Percentiles rank a stretch among this genome's conserved stretches.
phyloP scores from a whole-genome alignment of 345 rosid species.

The Trapa bicornis region DNA sequence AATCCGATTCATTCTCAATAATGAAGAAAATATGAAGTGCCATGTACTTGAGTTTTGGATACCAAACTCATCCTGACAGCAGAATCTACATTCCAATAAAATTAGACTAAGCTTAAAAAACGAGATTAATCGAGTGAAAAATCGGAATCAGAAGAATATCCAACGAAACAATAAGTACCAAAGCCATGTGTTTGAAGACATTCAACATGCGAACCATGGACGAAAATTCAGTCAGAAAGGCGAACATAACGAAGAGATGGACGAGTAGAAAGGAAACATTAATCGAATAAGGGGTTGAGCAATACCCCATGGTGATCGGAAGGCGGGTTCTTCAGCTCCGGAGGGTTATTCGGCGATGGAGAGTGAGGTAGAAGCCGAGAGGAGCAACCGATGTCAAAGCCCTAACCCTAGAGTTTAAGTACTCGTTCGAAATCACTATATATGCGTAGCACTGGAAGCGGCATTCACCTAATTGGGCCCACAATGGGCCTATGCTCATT shows the following conservation, averaged over 20 bases:
- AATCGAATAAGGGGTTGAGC: background rate
- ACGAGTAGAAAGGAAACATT: background rate
- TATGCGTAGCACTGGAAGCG: background rate
- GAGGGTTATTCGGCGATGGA: background rate
- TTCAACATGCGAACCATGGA: background rate
- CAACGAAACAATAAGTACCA: background rate
- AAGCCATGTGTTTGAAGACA: background rate
- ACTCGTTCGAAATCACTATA: background rate
- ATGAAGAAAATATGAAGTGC: background rate
- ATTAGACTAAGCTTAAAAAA: background rate
- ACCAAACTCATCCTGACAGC: background rate
- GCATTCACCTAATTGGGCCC: background rate
- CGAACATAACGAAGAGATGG: background rate
- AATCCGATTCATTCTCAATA: too few relatives aligned
- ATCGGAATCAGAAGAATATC: background rate
- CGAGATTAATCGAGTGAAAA: background rate
- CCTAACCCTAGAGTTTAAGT: background rate
- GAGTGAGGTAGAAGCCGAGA: background rate
- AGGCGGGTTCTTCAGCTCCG: background rate
- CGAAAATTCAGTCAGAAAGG: background rate
- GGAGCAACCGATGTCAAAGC: slow-evolving; percentile 1
- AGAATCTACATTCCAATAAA: background rate
- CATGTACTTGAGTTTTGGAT: background rate
- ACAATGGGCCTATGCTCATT: background rate
- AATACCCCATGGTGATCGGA: slow-evolving; percentile 2